Conservation (phyloP, 2,329 filamentous ascomycete genomes). For the Phialophora tarda region DNA sequence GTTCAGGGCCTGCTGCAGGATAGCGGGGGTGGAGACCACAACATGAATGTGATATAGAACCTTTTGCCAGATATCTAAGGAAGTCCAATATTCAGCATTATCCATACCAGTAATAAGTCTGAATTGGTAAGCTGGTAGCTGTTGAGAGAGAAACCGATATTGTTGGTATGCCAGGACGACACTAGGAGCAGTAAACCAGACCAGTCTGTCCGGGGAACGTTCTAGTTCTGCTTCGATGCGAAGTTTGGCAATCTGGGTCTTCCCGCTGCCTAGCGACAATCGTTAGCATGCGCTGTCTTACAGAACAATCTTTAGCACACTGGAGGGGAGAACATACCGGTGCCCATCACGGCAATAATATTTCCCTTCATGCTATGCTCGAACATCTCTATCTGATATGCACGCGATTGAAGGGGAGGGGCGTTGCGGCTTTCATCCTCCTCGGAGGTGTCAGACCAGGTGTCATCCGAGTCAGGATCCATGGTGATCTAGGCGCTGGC, state of each 20-base stretch:
- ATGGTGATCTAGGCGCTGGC: background rate
- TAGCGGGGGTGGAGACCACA: constrained; percentile 78
- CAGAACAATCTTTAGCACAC: background rate
- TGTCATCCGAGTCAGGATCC: constrained; percentile 20
- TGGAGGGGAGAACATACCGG: constrained; percentile 53
- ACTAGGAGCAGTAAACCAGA: constrained; percentile 78
- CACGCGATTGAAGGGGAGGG: constrained; percentile 48
- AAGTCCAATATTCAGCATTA: constrained; percentile 74
- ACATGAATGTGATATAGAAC: constrained; percentile 69
- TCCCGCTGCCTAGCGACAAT: background rate
- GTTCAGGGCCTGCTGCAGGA: constrained; percentile 73
- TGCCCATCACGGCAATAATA: constrained; percentile 79
- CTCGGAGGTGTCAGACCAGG: constrained; percentile 26
- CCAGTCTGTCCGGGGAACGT: constrained; percentile 59
- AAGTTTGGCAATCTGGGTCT: constrained; percentile 63
- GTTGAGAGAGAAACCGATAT: constrained; percentile 61
- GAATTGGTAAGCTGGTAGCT: constrained; percentile 64
- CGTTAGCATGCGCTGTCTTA: background rate
- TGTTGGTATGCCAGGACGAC: constrained; percentile 72
- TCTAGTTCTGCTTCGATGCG: constrained; percentile 71
- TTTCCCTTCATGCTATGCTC: constrained; percentile 71
- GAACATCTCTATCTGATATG: constrained; percentile 79
- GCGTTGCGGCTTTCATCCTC: constrained; percentile 13
- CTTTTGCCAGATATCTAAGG: constrained; percentile 68
- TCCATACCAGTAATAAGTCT: constrained; percentile 71